Percentiles rank a stretch among this genome's conserved stretches.
Evolutionary conservation across 2,329 filamentous ascomycete genomes (phyloP).

Genomic region (Zasmidium citrigriseum): DNA sequence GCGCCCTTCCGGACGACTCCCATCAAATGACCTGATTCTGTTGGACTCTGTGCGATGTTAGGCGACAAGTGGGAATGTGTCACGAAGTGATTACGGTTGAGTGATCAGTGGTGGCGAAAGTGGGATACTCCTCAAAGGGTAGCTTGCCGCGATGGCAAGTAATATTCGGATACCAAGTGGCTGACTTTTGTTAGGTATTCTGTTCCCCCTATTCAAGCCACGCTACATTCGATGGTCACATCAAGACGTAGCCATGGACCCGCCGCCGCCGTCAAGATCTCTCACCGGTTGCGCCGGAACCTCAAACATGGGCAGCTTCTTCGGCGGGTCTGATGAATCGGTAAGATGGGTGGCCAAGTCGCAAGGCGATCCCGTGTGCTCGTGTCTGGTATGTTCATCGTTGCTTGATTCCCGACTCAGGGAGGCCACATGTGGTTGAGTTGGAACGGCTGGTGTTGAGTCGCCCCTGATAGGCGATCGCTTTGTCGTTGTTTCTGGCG

Average conservation of each 20-base stretch:
- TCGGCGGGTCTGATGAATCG: constrained; percentile 25
- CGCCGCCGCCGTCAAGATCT: constrained; percentile 35
- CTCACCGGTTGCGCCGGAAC: constrained; percentile 43
- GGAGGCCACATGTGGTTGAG: not conserved
- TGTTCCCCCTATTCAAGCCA: not conserved
- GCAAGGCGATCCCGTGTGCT: constrained; percentile 21
- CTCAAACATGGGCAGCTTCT: constrained; percentile 45
- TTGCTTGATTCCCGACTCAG: constrained; percentile 10
- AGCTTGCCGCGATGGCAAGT: not conserved
- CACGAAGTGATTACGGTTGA: not conserved
- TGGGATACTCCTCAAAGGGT: not conserved
- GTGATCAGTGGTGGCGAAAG: not conserved
- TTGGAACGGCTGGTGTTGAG: not conserved
- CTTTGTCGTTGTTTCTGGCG: not conserved
- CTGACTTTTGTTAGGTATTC: not conserved
- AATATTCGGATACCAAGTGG: not conserved
- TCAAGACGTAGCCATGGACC: not conserved
- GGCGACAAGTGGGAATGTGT: not conserved
- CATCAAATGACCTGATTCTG: too few relatives aligned
- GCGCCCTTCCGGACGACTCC: too few relatives aligned
- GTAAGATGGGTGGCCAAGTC: constrained; percentile 28
- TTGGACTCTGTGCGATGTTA: not conserved
- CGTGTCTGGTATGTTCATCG: constrained; percentile 24
- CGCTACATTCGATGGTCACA: too few relatives aligned
- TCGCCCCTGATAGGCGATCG: too few relatives aligned